Conservation (phyloP, 192 early-diverging fungal species). For the Backusella circina region DNA sequence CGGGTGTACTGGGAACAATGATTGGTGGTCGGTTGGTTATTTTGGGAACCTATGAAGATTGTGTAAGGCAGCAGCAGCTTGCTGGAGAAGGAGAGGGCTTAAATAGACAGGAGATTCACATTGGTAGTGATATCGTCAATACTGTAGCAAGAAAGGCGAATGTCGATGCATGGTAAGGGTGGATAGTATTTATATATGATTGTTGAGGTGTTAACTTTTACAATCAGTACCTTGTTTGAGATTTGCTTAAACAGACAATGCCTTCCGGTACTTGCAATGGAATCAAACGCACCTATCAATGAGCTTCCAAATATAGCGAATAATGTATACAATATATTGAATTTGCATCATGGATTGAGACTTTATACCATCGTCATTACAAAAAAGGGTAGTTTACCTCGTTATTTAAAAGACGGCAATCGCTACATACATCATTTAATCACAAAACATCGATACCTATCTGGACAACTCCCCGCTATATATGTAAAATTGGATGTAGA, state of each 20-base stretch:
- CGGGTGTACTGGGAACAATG: constrained; percentile 69
- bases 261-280: constrained; percentile 67
- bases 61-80: constrained; percentile 55
- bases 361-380: constrained; percentile 60
- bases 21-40: constrained; percentile 69
- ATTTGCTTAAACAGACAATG: constrained; percentile 64
- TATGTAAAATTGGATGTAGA: constrained; percentile 57
- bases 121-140: constrained; percentile 34
- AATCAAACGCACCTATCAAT: constrained; percentile 50
- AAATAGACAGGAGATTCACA: constrained; percentile 33
- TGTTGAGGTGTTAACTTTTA: background rate
- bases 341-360: constrained; percentile 57
- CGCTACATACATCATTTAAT: constrained; percentile 61
- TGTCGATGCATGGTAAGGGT: constrained; percentile 44
- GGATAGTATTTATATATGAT: background rate
- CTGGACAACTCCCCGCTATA: constrained; percentile 49
- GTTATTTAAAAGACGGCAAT: constrained; percentile 69
- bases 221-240: constrained; percentile 48
- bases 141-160: constrained; percentile 24
- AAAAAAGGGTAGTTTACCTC: constrained; percentile 55
- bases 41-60: constrained; percentile 74
- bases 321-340: constrained; percentile 48
- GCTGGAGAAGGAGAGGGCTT: background rate
- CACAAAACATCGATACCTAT: constrained; percentile 61
- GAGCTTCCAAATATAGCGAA: constrained; percentile 49